A percentile compares a stretch with the other conserved stretches of the same genome.
These are phyloP conservation scores for Trichoderma arundinaceum DNA, from an alignment of 2,329 filamentous ascomycete species.

Conservation along the genomic window DNA sequence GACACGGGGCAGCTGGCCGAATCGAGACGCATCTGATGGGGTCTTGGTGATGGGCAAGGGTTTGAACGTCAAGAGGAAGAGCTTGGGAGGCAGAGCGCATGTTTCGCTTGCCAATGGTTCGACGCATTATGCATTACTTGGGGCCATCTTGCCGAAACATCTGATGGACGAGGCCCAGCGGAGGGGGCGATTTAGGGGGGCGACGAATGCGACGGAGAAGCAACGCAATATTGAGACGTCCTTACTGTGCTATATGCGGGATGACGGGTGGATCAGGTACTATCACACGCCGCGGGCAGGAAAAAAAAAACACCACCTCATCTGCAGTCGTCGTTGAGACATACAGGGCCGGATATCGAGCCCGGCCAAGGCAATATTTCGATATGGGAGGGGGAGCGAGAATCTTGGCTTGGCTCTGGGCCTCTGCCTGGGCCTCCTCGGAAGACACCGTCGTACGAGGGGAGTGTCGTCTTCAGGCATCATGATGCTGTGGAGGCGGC, in stretches of 20 bases:
- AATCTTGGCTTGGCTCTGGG: conserved; percentile 2
- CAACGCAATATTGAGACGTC: neutral
- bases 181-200: conserved; percentile 4
- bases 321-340: neutral
- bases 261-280: conserved; percentile 2
- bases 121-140: conserved; percentile 17
- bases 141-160: conserved; percentile 24
- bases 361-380: neutral
- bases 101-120: conserved; percentile 7
- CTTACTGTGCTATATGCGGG: neutral
- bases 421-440: conserved; percentile 12
- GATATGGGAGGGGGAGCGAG: conserved; percentile 6
- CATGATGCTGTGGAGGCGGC: conserved; percentile 11
- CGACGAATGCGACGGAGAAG: neutral
- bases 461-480: conserved; percentile 16
- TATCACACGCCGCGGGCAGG: neutral
- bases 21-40: conserved; percentile 20
- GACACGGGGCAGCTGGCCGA: conserved; percentile 15
- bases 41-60: neutral
- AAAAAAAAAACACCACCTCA: too few species aligned
- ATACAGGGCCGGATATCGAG: too few species aligned
- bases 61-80: neutral
- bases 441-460: conserved; percentile 20
- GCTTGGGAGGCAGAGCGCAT: neutral
- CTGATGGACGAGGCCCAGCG: conserved; percentile 20